Evolutionary conservation across 345 rosid genomes (phyloP).

Genomic region (Sonneratia caseolaris): DNA sequence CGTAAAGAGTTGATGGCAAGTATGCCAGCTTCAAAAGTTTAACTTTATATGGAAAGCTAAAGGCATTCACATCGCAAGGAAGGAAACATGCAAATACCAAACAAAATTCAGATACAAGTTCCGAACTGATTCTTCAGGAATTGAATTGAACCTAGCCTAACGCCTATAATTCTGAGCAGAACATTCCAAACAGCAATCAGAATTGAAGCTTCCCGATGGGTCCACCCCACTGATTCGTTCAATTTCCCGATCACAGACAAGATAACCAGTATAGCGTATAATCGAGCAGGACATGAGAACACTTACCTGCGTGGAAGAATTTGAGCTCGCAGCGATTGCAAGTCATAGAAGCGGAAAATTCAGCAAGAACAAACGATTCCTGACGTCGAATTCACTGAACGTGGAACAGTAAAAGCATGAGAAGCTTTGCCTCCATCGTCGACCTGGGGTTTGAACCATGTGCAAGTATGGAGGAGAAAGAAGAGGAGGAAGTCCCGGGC

Average conservation of each 20-base stretch:
- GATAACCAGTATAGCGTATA: neutral
- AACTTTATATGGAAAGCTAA: too few relatives aligned
- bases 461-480: neutral
- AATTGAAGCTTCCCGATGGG: neutral
- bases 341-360: neutral
- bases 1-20: too few relatives aligned
- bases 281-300: neutral
- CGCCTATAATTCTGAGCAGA: neutral
- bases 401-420: neutral
- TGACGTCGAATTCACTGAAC: neutral
- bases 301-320: neutral
- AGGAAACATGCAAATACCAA: too few relatives aligned
- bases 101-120: neutral
- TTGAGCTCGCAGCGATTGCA: neutral
- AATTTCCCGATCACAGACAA: neutral
- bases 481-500: neutral
- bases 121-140: neutral
- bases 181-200: neutral
- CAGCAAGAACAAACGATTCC: neutral
- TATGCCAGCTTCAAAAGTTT: too few relatives aligned
- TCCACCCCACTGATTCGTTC: neutral
- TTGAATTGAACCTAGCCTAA: neutral
- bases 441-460: neutral
- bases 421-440: neutral
- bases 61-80: too few relatives aligned